Percentiles rank a stretch among this genome's conserved stretches.
Conservation (phyloP, 257 asterid species). For the Paulownia fortunei region DNA sequence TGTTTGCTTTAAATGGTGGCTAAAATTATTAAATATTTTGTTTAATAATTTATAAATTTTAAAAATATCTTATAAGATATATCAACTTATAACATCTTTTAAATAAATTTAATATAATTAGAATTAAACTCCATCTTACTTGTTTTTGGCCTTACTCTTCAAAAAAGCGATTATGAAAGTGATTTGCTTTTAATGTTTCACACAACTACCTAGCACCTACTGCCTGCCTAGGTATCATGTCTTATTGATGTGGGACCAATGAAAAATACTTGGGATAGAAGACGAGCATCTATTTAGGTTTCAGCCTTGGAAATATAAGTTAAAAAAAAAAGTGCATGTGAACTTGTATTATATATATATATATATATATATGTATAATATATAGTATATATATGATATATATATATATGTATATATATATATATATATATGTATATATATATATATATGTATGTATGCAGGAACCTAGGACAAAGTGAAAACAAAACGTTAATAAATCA, state of each 20-base stretch:
- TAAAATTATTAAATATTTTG: too few species aligned
- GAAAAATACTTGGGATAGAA: not conserved
- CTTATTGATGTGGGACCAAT: conserved; percentile 3
- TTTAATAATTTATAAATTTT: too few species aligned
- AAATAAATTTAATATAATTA: too few species aligned
- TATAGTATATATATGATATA: too few species aligned
- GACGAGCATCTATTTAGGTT: not conserved
- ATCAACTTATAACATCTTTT: too few species aligned
- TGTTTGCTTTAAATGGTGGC: not conserved
- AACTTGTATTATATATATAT: conserved; percentile 3
- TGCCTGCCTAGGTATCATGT: not conserved
- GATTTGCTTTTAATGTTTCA: not conserved
- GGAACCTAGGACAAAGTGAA: not conserved
- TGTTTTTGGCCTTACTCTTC: not conserved
- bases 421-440: too few species aligned
- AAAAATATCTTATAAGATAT: too few species aligned
- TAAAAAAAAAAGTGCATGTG: conserved; percentile 28
- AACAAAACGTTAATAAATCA: not conserved
- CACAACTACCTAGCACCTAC: not conserved
- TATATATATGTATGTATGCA: too few species aligned
- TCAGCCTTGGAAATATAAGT: conserved; percentile 31
- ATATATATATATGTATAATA: too few species aligned
- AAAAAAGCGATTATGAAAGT: not conserved
- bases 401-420: too few species aligned
- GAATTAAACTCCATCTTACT: not conserved